Evolutionary conservation across 768 basidiomycete species (phyloP).

Genomic region (Pulveroboletus sp.): DNA sequence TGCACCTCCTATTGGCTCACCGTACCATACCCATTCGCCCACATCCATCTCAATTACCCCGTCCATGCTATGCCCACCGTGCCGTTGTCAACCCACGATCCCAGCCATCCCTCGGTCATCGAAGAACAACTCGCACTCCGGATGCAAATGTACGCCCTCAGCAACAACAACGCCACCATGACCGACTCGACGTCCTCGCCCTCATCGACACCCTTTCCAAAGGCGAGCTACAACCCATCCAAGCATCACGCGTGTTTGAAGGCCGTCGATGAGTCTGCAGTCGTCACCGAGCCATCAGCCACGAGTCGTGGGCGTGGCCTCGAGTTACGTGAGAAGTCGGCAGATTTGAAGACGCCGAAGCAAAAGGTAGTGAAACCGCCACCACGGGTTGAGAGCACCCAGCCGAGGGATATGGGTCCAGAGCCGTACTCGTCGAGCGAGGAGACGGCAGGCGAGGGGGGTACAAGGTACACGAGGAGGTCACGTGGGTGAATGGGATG

Average conservation of each 20-base stretch:
- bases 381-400: constrained; percentile 78
- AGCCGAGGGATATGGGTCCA: constrained; percentile 77
- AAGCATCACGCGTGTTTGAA: constrained; percentile 50
- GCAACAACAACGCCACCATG: constrained; percentile 60
- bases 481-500: constrained; percentile 31
- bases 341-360: constrained; percentile 32
- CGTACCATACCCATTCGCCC: constrained; percentile 79
- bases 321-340: constrained; percentile 43
- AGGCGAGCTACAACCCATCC: constrained; percentile 61
- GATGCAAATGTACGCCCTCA: constrained; percentile 75
- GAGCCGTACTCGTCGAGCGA: constrained; percentile 75
- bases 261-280: constrained; percentile 57
- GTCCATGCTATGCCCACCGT: constrained; percentile 41
- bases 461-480: constrained; percentile 39
- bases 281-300: constrained; percentile 34
- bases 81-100: constrained; percentile 37
- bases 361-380: constrained; percentile 54
- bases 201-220: constrained; percentile 69
- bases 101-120: constrained; percentile 47
- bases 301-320: constrained; percentile 43
- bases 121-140: constrained; percentile 72
- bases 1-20: constrained; percentile 62
- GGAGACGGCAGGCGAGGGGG: constrained; percentile 71
- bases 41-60: constrained; percentile 57
- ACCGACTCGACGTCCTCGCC: constrained; percentile 79